phyloP scores from a whole-genome alignment of 208 protist species.

The Leishmania turanica region DNA sequence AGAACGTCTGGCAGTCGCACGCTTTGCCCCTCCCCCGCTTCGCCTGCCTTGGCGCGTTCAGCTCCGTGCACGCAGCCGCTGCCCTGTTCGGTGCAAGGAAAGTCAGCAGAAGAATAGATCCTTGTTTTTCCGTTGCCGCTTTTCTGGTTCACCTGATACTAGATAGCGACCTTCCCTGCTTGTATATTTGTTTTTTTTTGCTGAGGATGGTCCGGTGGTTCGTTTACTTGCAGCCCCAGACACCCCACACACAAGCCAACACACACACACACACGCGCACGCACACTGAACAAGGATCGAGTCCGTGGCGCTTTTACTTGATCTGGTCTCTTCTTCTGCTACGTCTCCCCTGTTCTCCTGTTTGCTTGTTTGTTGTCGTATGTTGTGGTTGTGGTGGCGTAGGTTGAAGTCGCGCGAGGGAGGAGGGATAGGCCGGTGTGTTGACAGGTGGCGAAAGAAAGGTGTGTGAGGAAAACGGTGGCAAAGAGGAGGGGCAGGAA shows the following conservation, averaged over 20 bases:
- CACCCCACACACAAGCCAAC: background rate
- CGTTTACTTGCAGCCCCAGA: background rate
- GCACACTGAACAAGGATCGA: background rate
- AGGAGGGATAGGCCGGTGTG: background rate
- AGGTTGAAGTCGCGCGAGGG: background rate
- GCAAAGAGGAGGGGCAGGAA: background rate
- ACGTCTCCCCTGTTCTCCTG: background rate
- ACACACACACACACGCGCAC: background rate
- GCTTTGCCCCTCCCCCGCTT: background rate
- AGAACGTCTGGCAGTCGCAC: background rate
- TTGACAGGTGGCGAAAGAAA: background rate
- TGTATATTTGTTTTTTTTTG: background rate
- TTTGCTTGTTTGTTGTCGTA: background rate
- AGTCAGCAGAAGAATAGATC: background rate
- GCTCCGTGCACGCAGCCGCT: background rate
- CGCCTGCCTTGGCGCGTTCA: background rate
- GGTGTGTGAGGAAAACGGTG: background rate
- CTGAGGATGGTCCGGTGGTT: background rate
- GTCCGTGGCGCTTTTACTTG: background rate
- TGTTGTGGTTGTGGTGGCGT: background rate
- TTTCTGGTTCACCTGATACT: background rate
- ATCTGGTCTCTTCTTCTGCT: background rate
- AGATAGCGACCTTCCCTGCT: background rate
- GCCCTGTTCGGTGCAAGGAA: background rate
- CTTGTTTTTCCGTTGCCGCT: background rate